Conservation (phyloP, 1,284 basidiomycete genomes). For the Lentinula novae-zelandiae region DNA sequence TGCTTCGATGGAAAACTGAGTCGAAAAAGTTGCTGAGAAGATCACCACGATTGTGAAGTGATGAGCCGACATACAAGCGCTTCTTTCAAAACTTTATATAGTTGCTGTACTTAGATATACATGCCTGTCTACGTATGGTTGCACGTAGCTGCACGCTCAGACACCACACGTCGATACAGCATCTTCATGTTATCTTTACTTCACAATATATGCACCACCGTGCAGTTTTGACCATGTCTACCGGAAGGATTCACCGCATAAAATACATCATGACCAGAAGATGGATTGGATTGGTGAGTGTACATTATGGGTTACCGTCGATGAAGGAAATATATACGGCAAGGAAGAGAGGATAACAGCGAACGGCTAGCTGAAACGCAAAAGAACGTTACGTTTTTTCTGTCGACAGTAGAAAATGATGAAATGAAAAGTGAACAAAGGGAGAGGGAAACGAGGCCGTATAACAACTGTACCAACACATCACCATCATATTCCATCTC, state of each 20-base stretch:
- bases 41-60: too few relatives aligned
- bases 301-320: constrained; percentile 4
- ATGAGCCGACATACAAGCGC: neutral
- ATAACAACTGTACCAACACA: neutral
- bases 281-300: constrained; percentile 9
- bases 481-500: constrained; percentile 1
- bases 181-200: neutral
- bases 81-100: neutral
- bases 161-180: neutral
- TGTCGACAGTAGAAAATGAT: neutral
- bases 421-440: neutral
- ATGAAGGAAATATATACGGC: neutral
- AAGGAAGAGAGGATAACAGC: constrained; percentile 7
- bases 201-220: too few relatives aligned
- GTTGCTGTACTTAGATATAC: neutral
- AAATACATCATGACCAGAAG: neutral
- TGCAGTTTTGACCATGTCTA: too few relatives aligned
- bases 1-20: neutral
- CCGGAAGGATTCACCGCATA: neutral
- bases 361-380: constrained; percentile 9
- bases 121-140: neutral
- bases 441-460: constrained; percentile 5
- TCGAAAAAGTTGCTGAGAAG: too few relatives aligned
- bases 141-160: neutral
- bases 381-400: constrained; percentile 13